phyloP scores from a whole-genome alignment of 331 rosid genomes.

The Stylosanthes scabra region DNA sequence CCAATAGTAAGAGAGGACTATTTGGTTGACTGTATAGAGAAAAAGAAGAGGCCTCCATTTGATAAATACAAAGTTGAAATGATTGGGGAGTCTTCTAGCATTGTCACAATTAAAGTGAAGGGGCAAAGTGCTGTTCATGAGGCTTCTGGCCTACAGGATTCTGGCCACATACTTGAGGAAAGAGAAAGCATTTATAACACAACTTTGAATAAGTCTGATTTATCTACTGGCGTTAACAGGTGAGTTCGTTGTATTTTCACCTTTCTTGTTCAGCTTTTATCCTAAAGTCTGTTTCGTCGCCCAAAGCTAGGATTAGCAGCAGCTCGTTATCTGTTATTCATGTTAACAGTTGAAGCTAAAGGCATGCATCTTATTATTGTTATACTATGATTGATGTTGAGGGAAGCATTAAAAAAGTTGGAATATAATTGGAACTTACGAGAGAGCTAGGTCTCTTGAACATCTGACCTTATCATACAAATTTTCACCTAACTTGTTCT shows the following conservation, averaged over 20 bases:
- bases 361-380: constrained; percentile 25
- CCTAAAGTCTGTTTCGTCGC: constrained; percentile 16
- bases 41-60: constrained; percentile 77
- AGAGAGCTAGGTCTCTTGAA: no score
- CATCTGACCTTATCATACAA: no score
- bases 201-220: constrained; percentile 91
- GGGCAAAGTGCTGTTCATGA: constrained; percentile 93
- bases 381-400: constrained; percentile 15
- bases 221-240: constrained; percentile 92
- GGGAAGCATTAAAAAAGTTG: background rate
- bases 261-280: constrained; percentile 25
- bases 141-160: constrained; percentile 87
- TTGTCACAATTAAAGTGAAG: constrained; percentile 94
- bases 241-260: constrained; percentile 36
- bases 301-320: constrained; percentile 1
- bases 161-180: constrained; percentile 93
- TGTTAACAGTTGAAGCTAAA: constrained; percentile 22
- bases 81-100: constrained; percentile 72
- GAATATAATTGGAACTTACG: no score
- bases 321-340: constrained; percentile 20
- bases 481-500: background rate
- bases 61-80: constrained; percentile 81
- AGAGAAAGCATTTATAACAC: constrained; percentile 88
- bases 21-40: constrained; percentile 80
- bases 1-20: constrained; percentile 92